phyloP scores from a whole-genome alignment of 306 rosid species.

The Cicer pinnatifidum region DNA sequence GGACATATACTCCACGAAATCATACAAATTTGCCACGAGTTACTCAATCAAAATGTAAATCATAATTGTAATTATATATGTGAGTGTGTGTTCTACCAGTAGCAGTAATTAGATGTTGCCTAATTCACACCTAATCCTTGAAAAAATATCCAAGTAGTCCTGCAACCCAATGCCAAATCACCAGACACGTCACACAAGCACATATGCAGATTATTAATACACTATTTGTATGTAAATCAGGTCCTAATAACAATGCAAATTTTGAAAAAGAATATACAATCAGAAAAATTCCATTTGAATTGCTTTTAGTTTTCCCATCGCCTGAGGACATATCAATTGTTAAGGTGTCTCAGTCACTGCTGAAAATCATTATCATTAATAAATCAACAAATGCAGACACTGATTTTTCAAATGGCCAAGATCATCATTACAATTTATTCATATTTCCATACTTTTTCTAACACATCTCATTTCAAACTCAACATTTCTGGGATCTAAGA shows the following conservation, averaged over 20 bases:
- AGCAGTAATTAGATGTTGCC: conserved; percentile 17
- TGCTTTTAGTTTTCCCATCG: conserved; percentile 28
- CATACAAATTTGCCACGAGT: conserved; percentile 8
- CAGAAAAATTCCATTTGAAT: conserved; percentile 8
- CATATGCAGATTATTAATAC: conserved; percentile 11
- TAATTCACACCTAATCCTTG: conserved; percentile 19
- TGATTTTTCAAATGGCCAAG: conserved; percentile 25
- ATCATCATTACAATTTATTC: conserved; percentile 23
- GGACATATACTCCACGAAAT: neutral
- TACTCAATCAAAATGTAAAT: neutral
- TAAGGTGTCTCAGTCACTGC: neutral
- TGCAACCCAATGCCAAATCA: conserved; percentile 15
- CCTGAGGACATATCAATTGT: conserved; percentile 19
- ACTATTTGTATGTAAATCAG: neutral
- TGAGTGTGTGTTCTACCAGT: neutral
- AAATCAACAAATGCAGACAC: neutral
- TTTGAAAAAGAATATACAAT: neutral
- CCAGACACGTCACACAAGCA: neutral
- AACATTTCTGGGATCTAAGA: conserved; percentile 12
- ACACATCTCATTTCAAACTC: conserved; percentile 41
- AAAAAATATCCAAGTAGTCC: conserved; percentile 16
- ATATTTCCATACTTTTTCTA: conserved; percentile 16
- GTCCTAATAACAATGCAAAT: conserved; percentile 29
- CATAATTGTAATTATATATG: neutral
- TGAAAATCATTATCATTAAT: conserved; percentile 22